A percentile compares a stretch with the other conserved stretches of the same genome.
phyloP scores from a whole-genome alignment of 2,329 filamentous ascomycete genomes.

The Apiospora hydei region DNA sequence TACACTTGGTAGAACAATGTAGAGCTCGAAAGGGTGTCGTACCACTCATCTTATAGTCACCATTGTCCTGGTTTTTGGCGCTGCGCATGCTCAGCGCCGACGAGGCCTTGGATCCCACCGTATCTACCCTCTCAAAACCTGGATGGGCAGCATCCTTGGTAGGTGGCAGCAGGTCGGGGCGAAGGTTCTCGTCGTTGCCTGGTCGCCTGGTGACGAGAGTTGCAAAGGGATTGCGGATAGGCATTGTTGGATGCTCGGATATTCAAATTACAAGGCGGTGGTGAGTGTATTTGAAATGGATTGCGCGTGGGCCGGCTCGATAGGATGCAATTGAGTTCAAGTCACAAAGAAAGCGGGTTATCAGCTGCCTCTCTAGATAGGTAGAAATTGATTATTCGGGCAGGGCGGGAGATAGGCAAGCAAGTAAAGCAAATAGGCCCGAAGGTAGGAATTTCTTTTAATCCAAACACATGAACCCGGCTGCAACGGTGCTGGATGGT shows the following conservation, averaged over 20 bases:
- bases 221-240: constrained; percentile 76
- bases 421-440: not conserved
- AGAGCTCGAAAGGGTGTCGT: constrained; percentile 44
- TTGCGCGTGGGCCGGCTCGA: not conserved
- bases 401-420: not conserved
- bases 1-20: not conserved
- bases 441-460: not conserved
- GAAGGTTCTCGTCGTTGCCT: constrained; percentile 63
- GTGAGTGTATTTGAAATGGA: not conserved
- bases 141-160: constrained; percentile 53
- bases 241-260: constrained; percentile 53
- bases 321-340: constrained; percentile 16
- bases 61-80: constrained; percentile 67
- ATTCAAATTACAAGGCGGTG: not conserved
- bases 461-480: not conserved
- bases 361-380: constrained; percentile 1
- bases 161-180: constrained; percentile 43
- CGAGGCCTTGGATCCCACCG: constrained; percentile 67
- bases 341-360: not conserved
- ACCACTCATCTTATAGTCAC: constrained; percentile 85
- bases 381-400: not conserved
- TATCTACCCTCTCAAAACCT: constrained; percentile 69
- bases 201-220: constrained; percentile 53
- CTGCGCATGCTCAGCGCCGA: constrained; percentile 69
- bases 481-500: not conserved